These are phyloP conservation scores for Hyphopichia fennica DNA, from an alignment of 1,139 yeast genomes.

Conservation along the genomic window DNA sequence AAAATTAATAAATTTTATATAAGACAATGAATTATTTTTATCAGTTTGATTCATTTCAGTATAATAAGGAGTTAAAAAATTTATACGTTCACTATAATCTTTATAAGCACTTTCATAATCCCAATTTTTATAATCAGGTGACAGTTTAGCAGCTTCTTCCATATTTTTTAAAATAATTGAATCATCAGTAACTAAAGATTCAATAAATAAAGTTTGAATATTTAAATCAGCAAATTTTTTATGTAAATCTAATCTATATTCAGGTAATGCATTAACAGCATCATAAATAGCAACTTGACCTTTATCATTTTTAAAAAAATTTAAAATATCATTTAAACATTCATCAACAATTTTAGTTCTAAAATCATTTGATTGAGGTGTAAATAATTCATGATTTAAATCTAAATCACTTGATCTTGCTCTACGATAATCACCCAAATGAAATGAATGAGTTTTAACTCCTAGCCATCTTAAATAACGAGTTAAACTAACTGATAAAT, in stretches of 20 bases:
- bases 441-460: slow-evolving; percentile 88
- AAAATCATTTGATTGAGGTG: slow-evolving; percentile 54
- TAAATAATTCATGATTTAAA: slow-evolving; percentile 71
- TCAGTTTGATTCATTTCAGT: slow-evolving; percentile 49
- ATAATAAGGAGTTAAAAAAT: slow-evolving; percentile 51
- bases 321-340: slow-evolving; percentile 68
- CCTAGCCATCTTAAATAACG: slow-evolving; percentile 94
- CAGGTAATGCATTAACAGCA: slow-evolving; percentile 83
- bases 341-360: slow-evolving; percentile 61
- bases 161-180: slow-evolving; percentile 72
- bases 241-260: slow-evolving; percentile 61
- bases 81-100: slow-evolving; percentile 58
- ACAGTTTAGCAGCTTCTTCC: slow-evolving; percentile 74
- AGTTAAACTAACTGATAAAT: slow-evolving; percentile 85
- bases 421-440: slow-evolving; percentile 88
- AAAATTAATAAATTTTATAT: slow-evolving; percentile 82
- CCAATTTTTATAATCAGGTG: slow-evolving; percentile 87
- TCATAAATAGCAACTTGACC: slow-evolving; percentile 97
- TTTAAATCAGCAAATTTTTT: slow-evolving; percentile 53
- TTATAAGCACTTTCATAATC: slow-evolving; percentile 59
- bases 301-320: slow-evolving; percentile 68
- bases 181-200: slow-evolving; percentile 78
- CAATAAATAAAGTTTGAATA: slow-evolving; percentile 83
- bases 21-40: slow-evolving; percentile 52
- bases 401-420: slow-evolving; percentile 49